Conservation (phyloP, 257 asterid genomes). For the Solanum okadae region DNA sequence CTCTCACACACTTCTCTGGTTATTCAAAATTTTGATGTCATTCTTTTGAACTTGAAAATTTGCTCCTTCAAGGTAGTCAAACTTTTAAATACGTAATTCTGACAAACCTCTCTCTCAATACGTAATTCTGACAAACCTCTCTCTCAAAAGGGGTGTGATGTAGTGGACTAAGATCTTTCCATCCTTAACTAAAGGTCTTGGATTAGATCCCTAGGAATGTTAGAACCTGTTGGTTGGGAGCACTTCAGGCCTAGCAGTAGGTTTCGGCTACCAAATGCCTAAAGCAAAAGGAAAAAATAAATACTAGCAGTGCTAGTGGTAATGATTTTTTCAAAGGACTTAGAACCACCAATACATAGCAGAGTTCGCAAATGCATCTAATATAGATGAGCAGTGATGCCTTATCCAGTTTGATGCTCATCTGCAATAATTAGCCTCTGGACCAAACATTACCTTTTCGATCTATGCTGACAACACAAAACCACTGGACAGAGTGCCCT, state of each 20-base stretch:
- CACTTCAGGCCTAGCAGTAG: not conserved
- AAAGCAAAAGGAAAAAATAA: not conserved
- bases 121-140: not conserved
- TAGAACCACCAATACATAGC: not conserved
- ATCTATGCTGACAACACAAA: conserved; percentile 67
- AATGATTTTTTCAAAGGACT: not conserved
- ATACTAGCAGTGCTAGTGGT: not conserved
- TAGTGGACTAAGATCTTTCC: not conserved
- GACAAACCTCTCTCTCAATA: not conserved
- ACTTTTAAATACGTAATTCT: not conserved
- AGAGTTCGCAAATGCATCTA: not conserved
- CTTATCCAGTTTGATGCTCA: not conserved
- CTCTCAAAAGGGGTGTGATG: not conserved
- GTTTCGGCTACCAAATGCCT: not conserved
- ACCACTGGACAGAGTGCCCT: conserved; percentile 89
- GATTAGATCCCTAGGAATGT: not conserved
- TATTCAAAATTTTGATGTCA: not conserved
- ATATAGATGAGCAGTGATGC: not conserved
- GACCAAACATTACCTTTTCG: conserved; percentile 49
- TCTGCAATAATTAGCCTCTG: not conserved
- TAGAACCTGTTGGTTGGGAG: not conserved
- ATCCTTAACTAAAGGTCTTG: not conserved
- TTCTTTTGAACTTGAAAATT: not conserved
- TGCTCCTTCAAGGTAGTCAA: not conserved
- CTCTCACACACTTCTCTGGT: not conserved